Percentiles rank a stretch among this genome's conserved stretches.
Conservation (phyloP, 2,329 filamentous ascomycete genomes). For the Paracoccidioides lutzii region DNA sequence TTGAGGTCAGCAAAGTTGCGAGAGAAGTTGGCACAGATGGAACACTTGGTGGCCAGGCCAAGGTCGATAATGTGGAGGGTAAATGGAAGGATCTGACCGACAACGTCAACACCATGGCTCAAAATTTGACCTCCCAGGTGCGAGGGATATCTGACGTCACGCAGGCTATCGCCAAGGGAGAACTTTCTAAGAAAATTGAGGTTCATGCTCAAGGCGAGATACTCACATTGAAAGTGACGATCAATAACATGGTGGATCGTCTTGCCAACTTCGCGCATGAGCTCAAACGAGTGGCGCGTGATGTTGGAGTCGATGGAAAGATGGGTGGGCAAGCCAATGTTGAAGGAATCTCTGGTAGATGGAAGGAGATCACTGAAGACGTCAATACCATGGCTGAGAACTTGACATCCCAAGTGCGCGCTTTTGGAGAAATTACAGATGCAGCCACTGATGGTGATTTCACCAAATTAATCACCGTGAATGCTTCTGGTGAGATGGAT, state of each 20-base stretch:
- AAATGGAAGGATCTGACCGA: conserved; percentile 56
- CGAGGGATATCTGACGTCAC: conserved; percentile 88
- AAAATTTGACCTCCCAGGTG: conserved; percentile 55
- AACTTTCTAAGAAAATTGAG: conserved; percentile 91
- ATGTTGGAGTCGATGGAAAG: conserved; percentile 94
- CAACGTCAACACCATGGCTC: conserved; percentile 56
- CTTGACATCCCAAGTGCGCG: conserved; percentile 88
- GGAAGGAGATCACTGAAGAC: conserved; percentile 97
- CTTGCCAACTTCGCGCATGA: conserved; percentile 93
- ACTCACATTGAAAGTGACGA: conserved; percentile 83
- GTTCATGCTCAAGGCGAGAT: conserved; percentile 94
- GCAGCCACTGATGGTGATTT: conserved; percentile 94
- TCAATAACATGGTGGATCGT: conserved; percentile 97
- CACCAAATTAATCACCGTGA: conserved; percentile 89
- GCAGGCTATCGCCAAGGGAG: conserved; percentile 86
- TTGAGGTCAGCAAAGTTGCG: conserved; percentile 53
- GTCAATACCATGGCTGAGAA: conserved; percentile 87
- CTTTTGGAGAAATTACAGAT: conserved; percentile 97
- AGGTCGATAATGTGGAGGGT: conserved; percentile 52
- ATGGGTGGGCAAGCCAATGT: conserved; percentile 97
- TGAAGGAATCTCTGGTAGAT: conserved; percentile 79
- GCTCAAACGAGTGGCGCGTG: conserved; percentile 87
- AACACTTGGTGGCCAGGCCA: conserved; percentile 50
- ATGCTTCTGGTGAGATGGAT: conserved; percentile 97
- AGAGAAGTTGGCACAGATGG: conserved; percentile 53